Evolutionary conservation across 2,329 filamentous ascomycete genomes (phyloP), one percentile per base, ranked within the genome.

Genomic region (Didymella glomerata): DNA sequence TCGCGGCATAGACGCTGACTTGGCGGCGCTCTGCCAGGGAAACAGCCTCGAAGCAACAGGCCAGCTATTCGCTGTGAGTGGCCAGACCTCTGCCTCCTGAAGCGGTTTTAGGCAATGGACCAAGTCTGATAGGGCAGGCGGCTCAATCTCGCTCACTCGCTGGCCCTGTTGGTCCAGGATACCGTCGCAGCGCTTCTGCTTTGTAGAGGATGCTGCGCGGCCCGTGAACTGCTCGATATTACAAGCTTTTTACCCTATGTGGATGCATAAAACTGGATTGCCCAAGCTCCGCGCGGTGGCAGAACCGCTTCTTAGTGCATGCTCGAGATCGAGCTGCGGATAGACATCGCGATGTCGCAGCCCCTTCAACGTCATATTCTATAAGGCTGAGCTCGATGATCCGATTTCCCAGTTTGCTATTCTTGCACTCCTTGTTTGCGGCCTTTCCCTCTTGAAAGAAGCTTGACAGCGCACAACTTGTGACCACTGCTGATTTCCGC

Each of bases 241-340:
- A 63, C 63, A 61, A 63, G 69, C 63, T 64, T 59, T 68, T 67
- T 57, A 41, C 70, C 70, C 32, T 60, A 70, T 68, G 36, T 48
- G 68, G 68, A 58, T 62, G 64, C 70, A 69, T 70, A 72, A 73
- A 72, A 71, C 71, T 67, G 68, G 69, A 68, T 61, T 58, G 41
- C 59, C 65, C 53, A 54, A 45, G 61, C 63, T 70, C 72, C 67
- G 70, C 38, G 41, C 49, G 40, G 41, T 56, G 62, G 63, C 66
- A 61, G 63, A 60, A 67, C 63, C 45, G 61, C 62, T 62, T 59
- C 60, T 57, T 69, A 67, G 65, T 67, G 56, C 55, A 59, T 66
- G 58, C 57, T 67, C 59, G 62, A 54, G 67, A 74, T 75, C 72
- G 70, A 69, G 54, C 58, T 66, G 62, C 64, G 60, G 60, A 67